These are phyloP conservation scores for Pseudogymnoascus destructans DNA, from an alignment of 2,329 filamentous ascomycete genomes.

Conservation along the genomic window DNA sequence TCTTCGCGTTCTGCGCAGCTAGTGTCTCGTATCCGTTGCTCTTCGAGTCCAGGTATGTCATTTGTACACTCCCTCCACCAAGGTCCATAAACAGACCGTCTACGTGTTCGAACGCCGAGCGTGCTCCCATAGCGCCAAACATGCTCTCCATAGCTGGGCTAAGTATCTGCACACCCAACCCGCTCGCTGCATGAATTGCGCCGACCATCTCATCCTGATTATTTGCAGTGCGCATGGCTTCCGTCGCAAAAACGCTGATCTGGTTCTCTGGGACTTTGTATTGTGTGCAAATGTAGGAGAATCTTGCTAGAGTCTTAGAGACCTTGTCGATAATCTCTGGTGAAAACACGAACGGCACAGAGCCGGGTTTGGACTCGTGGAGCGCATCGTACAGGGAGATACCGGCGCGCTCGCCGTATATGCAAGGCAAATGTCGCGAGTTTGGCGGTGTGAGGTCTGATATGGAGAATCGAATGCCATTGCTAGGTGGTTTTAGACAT, in stretches of 20 bases:
- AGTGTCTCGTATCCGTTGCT: slow-evolving; percentile 34
- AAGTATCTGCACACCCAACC: slow-evolving; percentile 58
- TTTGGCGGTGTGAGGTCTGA: slow-evolving; percentile 61
- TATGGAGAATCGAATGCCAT: slow-evolving; percentile 87
- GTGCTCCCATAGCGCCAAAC: slow-evolving; percentile 71
- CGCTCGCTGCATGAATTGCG: slow-evolving; percentile 49
- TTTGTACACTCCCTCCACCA: slow-evolving; percentile 58
- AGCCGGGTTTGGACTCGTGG: slow-evolving; percentile 35
- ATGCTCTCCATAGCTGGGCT: slow-evolving; percentile 70
- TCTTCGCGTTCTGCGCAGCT: slow-evolving; percentile 42
- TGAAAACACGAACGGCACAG: slow-evolving; percentile 32
- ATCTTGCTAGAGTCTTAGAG: slow-evolving; percentile 51
- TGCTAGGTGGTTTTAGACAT: slow-evolving; percentile 39
- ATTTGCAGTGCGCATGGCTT: slow-evolving; percentile 69
- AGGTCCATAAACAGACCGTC: slow-evolving; percentile 76
- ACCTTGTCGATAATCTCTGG: slow-evolving; percentile 50
- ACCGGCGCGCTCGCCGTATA: slow-evolving; percentile 64
- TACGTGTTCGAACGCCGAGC: slow-evolving; percentile 58
- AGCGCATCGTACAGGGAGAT: slow-evolving; percentile 82
- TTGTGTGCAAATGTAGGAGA: slow-evolving; percentile 55
- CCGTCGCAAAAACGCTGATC: slow-evolving; percentile 70
- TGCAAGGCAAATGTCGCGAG: slow-evolving; percentile 58
- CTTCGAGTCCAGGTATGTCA: slow-evolving; percentile 47
- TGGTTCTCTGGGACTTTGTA: slow-evolving; percentile 53
- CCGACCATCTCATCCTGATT: slow-evolving; percentile 58